A percentile compares a stretch with the other conserved stretches of the same genome.
These are phyloP conservation scores for Spirogloea muscicola DNA, from an alignment of 139 green algal genomes.

Conservation along the genomic window DNA sequence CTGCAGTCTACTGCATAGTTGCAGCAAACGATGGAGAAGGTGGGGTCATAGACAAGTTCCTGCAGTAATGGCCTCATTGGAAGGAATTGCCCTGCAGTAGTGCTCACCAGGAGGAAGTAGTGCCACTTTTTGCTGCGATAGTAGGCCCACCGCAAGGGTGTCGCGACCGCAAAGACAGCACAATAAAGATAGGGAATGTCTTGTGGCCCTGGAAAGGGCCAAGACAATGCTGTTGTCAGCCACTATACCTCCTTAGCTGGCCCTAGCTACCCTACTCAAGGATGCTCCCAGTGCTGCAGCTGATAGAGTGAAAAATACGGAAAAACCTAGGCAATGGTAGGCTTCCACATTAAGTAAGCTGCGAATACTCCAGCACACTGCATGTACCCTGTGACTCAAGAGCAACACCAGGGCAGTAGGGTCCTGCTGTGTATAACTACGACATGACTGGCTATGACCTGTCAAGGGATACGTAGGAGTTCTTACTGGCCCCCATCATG, in stretches of 20 bases:
- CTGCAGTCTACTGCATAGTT: background rate
- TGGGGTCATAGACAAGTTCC: background rate
- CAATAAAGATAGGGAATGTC: conserved; percentile 46
- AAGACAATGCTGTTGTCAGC: conserved; percentile 21
- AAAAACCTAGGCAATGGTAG: too few relatives aligned
- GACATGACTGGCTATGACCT: background rate
- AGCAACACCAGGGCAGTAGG: background rate
- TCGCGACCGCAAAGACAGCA: conserved; percentile 27
- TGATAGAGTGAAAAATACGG: too few relatives aligned
- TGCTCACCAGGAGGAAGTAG: conserved; percentile 46
- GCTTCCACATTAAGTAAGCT: background rate
- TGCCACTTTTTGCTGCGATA: conserved; percentile 47
- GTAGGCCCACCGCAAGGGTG: conserved; percentile 40
- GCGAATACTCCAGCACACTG: too few relatives aligned
- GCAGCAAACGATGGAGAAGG: background rate
- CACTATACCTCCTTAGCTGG: too few relatives aligned
- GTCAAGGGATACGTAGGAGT: background rate
- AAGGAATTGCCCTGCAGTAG: too few relatives aligned
- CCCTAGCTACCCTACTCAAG: too few relatives aligned
- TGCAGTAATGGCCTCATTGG: background rate
- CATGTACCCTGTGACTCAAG: background rate
- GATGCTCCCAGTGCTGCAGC: too few relatives aligned
- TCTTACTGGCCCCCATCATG: conserved; percentile 38
- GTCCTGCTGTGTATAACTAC: background rate
- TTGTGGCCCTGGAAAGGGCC: conserved; percentile 38